Evolutionary conservation across 2,329 filamentous ascomycete species (phyloP).

Genomic region (Ceratocystiopsis sp.): DNA sequence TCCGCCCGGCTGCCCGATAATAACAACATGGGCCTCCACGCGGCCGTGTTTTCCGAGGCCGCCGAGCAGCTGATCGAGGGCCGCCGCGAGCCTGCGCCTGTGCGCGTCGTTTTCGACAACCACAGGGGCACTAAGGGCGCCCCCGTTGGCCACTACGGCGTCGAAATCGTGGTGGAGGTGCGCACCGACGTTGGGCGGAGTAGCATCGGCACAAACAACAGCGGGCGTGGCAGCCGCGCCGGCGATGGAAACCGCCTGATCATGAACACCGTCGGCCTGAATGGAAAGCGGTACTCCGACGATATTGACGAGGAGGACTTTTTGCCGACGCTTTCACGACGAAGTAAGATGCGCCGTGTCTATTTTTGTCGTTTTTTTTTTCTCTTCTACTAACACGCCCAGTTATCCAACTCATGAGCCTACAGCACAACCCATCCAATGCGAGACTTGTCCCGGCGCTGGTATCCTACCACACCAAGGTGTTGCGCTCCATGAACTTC

Average conservation of each 20-base stretch:
- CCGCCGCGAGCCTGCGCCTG: conserved; percentile 47
- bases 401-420: conserved; percentile 58
- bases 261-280: conserved; percentile 41
- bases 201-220: conserved; percentile 24
- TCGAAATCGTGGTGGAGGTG: conserved; percentile 55
- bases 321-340: conserved; percentile 53
- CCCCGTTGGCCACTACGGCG: conserved; percentile 47
- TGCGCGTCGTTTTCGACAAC: conserved; percentile 59
- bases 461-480: conserved; percentile 61
- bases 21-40: conserved; percentile 39
- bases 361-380: background rate
- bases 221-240: conserved; percentile 13
- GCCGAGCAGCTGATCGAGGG: conserved; percentile 44
- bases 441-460: conserved; percentile 46
- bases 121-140: conserved; percentile 48
- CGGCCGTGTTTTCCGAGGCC: conserved; percentile 57
- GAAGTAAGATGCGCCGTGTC: conserved; percentile 33
- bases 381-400: background rate
- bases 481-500: conserved; percentile 52
- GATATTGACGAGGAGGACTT: conserved; percentile 58
- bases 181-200: conserved; percentile 28
- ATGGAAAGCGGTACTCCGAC: conserved; percentile 57
- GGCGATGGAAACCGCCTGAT: conserved; percentile 25
- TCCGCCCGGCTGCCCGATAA: conserved; percentile 46
- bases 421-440: conserved; percentile 53